phyloP scores from a whole-genome alignment of 129 eudicot species.

The Arctium lappa region DNA sequence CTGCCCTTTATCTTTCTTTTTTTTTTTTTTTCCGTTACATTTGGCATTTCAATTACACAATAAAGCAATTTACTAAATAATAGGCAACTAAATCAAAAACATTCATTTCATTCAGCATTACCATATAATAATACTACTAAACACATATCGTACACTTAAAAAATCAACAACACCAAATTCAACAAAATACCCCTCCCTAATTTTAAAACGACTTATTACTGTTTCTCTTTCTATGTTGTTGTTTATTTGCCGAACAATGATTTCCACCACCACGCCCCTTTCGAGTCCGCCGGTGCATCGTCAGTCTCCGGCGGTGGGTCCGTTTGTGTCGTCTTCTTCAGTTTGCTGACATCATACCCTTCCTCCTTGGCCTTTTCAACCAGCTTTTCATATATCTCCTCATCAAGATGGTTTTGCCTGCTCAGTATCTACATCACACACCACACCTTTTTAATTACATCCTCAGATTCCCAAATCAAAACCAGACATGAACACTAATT shows the following conservation, averaged over 20 bases:
- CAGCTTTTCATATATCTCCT: slow-evolving; percentile 53
- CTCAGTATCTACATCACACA: slow-evolving; percentile 52
- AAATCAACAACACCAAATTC: neutral
- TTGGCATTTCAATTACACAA: too few species aligned
- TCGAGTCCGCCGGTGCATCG: slow-evolving; percentile 52
- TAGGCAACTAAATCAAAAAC: too few species aligned
- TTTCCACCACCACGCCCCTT: slow-evolving; percentile 93
- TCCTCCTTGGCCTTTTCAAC: slow-evolving; percentile 64
- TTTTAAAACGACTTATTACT: too few species aligned
- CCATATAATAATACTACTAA: too few species aligned
- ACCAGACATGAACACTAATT: too few species aligned
- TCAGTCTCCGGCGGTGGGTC: slow-evolving; percentile 68
- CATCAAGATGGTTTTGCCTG: slow-evolving; percentile 63
- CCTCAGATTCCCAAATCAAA: neutral
- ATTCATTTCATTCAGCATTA: too few species aligned
- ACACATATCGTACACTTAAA: too few species aligned
- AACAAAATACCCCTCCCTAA: too few species aligned
- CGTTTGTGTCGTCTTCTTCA: slow-evolving; percentile 66
- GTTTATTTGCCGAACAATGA: slow-evolving; percentile 62
- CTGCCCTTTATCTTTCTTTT: too few species aligned
- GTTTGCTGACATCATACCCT: slow-evolving; percentile 89
- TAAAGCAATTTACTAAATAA: too few species aligned
- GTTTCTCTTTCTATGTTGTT: too few species aligned
- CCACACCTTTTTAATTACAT: neutral
- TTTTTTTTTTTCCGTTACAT: too few species aligned